Evolutionary conservation across 176 grass and related monocot genomes (phyloP).

Genomic region (Oryza punctata): DNA sequence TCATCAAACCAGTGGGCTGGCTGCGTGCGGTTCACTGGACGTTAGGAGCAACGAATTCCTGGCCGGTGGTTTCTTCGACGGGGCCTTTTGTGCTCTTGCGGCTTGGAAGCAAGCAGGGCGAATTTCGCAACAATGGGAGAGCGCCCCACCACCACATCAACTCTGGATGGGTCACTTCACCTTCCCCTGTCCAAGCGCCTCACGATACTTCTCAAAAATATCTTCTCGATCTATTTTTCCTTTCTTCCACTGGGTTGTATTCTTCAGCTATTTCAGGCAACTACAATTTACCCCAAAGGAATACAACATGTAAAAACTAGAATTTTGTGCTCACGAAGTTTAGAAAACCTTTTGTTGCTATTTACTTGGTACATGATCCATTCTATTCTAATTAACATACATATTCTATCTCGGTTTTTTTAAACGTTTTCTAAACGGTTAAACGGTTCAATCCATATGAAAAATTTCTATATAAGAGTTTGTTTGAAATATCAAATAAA

Average conservation of each 20-base stretch:
- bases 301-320: neutral
- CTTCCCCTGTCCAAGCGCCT: neutral
- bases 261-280: neutral
- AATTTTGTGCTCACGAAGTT: neutral
- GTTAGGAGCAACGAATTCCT: neutral
- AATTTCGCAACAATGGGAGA: constrained; percentile 8
- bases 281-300: neutral
- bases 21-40: neutral
- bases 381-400: too few species aligned
- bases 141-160: neutral
- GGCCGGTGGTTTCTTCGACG: neutral
- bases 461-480: too few species aligned
- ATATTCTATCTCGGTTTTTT: too few species aligned
- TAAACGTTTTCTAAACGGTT: too few species aligned
- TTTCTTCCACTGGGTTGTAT: neutral
- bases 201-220: neutral
- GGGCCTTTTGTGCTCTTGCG: constrained; percentile 12
- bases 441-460: too few species aligned
- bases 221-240: neutral
- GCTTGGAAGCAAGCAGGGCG: constrained; percentile 20
- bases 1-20: neutral
- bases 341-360: neutral
- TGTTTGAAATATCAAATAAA: too few species aligned
- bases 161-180: constrained; percentile 11
- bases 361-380: neutral